phyloP scores from a whole-genome alignment of 805 yeast genomes.

The Nakazawaea holstii region DNA sequence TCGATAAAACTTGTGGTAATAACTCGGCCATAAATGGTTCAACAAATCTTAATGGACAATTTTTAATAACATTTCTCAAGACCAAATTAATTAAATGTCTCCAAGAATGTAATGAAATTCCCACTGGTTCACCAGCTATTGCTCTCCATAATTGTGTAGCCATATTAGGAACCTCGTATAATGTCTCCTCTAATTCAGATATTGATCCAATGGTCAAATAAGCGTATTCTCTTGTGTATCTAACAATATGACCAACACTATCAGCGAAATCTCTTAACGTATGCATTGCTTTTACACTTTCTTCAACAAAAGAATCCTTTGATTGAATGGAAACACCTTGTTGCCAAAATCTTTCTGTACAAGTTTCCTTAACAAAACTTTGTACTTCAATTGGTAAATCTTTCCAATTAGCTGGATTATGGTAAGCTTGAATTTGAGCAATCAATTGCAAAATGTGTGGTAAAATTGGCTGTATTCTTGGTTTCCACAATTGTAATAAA shows the following conservation, averaged over 20 bases:
- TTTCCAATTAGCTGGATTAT: constrained; percentile 88
- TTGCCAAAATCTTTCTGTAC: constrained; percentile 96
- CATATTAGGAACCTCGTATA: constrained; percentile 80
- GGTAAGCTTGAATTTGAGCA: constrained; percentile 90
- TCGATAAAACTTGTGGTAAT: constrained; percentile 68
- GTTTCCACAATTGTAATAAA: constrained; percentile 80
- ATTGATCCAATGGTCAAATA: constrained; percentile 85
- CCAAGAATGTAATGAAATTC: constrained; percentile 94
- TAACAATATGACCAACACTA: constrained; percentile 90
- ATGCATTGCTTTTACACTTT: constrained; percentile 88
- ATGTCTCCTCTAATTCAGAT: constrained; percentile 81
- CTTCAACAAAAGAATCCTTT: constrained; percentile 90
- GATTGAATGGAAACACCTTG: constrained; percentile 94
- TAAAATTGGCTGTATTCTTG: constrained; percentile 84
- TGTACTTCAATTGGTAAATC: constrained; percentile 86
- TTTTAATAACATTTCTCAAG: constrained; percentile 77
- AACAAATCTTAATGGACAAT: constrained; percentile 74
- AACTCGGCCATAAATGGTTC: constrained; percentile 69
- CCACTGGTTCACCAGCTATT: constrained; percentile 77
- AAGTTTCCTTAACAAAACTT: constrained; percentile 82
- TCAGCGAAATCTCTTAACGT: constrained; percentile 96
- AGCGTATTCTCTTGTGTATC: constrained; percentile 96
- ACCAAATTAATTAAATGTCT: constrained; percentile 92
- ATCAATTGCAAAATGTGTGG: constrained; percentile 86
- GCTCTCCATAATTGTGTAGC: constrained; percentile 79